These are phyloP conservation scores for Volutella citrinella DNA, from an alignment of 2,329 filamentous ascomycete species.

Conservation along the genomic window DNA sequence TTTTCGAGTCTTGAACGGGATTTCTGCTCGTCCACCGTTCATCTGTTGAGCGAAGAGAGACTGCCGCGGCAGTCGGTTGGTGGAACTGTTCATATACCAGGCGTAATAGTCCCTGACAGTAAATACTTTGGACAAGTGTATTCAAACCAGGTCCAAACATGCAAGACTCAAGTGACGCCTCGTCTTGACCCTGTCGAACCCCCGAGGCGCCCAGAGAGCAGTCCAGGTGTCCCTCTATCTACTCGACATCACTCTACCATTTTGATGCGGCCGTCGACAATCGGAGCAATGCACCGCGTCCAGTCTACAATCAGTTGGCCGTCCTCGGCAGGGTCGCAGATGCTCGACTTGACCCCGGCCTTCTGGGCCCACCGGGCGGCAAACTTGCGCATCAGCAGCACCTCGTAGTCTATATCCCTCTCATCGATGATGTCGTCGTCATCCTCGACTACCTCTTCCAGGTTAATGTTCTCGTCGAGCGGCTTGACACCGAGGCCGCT, in stretches of 20 bases:
- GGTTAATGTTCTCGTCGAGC: slow-evolving; percentile 34
- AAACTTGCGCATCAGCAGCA: slow-evolving; percentile 65
- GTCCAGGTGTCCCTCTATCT: too few species aligned
- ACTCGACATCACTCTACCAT: slow-evolving; percentile 39
- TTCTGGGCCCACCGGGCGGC: slow-evolving; percentile 70
- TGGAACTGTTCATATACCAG: too few species aligned
- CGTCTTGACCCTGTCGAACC: not conserved
- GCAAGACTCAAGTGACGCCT: not conserved
- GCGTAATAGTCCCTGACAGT: too few species aligned
- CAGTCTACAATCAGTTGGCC: slow-evolving; percentile 65
- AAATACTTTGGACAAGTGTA: not conserved
- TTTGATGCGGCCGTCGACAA: slow-evolving; percentile 71
- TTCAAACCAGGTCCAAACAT: too few species aligned
- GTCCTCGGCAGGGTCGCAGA: slow-evolving; percentile 55
- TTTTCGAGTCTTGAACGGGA: too few species aligned
- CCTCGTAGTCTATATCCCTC: slow-evolving; percentile 54
- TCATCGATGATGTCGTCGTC: slow-evolving; percentile 37
- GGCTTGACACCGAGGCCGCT: slow-evolving; percentile 33
- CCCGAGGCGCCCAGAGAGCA: too few species aligned
- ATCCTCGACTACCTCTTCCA: slow-evolving; percentile 29
- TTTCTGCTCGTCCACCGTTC: too few species aligned
- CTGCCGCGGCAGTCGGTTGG: too few species aligned
- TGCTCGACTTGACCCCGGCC: slow-evolving; percentile 56
- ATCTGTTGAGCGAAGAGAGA: too few species aligned
- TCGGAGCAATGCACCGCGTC: slow-evolving; percentile 77